Base-by-base conservation (phyloP, 129 eudicot genomes). In the carrot (Daucus carota) region DNA sequence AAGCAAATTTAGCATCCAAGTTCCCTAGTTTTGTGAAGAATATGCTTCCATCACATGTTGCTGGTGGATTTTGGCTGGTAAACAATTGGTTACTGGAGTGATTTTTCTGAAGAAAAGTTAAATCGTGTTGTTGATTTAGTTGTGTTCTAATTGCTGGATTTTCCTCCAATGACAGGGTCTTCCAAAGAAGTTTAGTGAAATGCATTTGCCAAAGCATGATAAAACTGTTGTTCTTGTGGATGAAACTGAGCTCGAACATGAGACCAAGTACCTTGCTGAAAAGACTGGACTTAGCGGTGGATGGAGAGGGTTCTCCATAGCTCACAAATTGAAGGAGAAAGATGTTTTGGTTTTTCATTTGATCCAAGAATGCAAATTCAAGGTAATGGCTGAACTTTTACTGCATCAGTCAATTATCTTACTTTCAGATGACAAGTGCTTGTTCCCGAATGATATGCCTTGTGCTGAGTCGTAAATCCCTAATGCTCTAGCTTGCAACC, bases 21-120 rank as follows among this genome's bases (percentile, higher is more conserved):
- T 52, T 76, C 38, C 90, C 92, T 26, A 85, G 90, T 77, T 91
- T 89, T 85, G 82, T 85, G 31, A 91, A 91, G 78, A 81, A 75
- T 9, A 91, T 89, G 97, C 85, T 89, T 72, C 87, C 80, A 46
- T 91, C 97, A 70, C 89, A 91, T 82, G 94, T 91, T 42, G 31
- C 92, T 8, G 83, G 84, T 73, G 90, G 94, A 15, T 91, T 91
- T 79, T 91, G 95, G 97, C 89, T 91, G 84, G 97, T 91, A 82
- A 78, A 73, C 22, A 24, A 1, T 43, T 31, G 9, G 34, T n/a
- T 72, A 43, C 47, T 11, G 26, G 6, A 43, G 28, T n/a, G 3
- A 12, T 18, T 2, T 70, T 70, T 8, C 13, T 4, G 18, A 70
- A 41, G 48, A 40, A 16, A 26, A 65, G 17, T 44, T 0, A 11